phyloP scores from a whole-genome alignment of 169 alveolate genomes.

The Amoebophrya sp. region DNA sequence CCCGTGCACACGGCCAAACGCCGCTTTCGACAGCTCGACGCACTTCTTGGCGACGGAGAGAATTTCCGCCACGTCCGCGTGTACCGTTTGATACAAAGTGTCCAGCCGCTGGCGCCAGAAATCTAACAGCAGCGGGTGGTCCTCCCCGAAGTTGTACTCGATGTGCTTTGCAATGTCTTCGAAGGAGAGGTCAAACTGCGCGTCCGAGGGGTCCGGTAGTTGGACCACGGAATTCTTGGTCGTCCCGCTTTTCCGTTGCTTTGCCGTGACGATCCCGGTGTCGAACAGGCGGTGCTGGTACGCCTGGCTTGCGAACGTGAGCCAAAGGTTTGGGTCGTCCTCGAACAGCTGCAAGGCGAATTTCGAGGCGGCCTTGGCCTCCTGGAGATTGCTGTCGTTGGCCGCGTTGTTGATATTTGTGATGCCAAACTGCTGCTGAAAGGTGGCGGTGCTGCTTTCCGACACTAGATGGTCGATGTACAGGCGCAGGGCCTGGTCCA shows the following conservation, averaged over 20 bases:
- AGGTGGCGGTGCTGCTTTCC: too few species aligned
- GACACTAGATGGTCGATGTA: background rate
- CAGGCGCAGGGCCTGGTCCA: background rate
- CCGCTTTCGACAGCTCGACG: background rate
- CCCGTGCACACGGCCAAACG: background rate
- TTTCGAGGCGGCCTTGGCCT: background rate
- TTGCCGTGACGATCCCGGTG: background rate
- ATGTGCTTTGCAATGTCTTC: background rate
- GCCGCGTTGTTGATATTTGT: too few species aligned
- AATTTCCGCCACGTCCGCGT: too few species aligned
- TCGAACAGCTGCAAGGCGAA: background rate
- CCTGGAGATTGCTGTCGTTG: background rate
- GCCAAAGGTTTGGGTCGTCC: background rate
- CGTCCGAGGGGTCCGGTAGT: too few species aligned
- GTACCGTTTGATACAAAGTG: too few species aligned
- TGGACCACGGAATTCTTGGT: too few species aligned
- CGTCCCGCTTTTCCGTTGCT: too few species aligned
- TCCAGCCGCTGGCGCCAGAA: background rate
- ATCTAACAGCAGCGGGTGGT: background rate
- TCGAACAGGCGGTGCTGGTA: background rate
- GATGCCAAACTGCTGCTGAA: too few species aligned
- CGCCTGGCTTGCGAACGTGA: background rate
- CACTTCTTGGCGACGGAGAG: background rate
- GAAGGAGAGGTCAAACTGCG: background rate
- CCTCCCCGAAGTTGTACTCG: background rate